These are phyloP conservation scores for Xylariaceae sp. DNA, from an alignment of 2,329 filamentous ascomycete species.

Conservation along the genomic window DNA sequence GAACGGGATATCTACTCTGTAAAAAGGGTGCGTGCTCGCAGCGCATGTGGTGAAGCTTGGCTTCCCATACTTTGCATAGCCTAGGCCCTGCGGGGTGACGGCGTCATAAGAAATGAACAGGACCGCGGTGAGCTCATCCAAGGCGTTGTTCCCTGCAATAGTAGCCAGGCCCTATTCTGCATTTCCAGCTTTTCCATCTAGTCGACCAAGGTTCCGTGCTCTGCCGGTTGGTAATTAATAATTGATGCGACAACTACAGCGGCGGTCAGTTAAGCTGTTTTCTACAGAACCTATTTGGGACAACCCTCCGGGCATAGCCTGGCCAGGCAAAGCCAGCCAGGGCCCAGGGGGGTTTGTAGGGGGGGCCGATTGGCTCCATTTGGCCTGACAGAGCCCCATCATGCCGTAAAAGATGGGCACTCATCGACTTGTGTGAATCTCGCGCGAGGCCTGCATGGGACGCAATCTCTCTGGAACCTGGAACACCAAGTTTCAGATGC, in stretches of 20 bases:
- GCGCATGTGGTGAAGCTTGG: neutral
- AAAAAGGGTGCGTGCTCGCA: slow-evolving; percentile 5
- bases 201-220: neutral
- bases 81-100: slow-evolving; percentile 1
- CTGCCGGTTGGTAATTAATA: too few species aligned
- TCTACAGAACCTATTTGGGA: neutral
- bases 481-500: slow-evolving; percentile 15
- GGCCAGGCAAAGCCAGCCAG: too few species aligned
- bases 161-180: too few species aligned
- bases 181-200: neutral
- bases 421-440: slow-evolving; percentile 1
- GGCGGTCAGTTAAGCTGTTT: too few species aligned
- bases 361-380: neutral
- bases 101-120: slow-evolving; percentile 8
- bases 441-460: slow-evolving; percentile 14
- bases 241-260: too few species aligned
- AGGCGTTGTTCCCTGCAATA: too few species aligned
- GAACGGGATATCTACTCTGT: slow-evolving; percentile 6
- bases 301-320: too few species aligned
- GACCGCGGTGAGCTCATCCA: slow-evolving; percentile 2
- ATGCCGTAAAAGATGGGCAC: neutral
- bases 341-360: neutral
- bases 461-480: slow-evolving; percentile 21
- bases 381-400: neutral
- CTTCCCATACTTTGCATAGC: too few species aligned